These are phyloP conservation scores for Penicillium oxalicum DNA, from an alignment of 2,329 filamentous ascomycete species.

Conservation along the genomic window DNA sequence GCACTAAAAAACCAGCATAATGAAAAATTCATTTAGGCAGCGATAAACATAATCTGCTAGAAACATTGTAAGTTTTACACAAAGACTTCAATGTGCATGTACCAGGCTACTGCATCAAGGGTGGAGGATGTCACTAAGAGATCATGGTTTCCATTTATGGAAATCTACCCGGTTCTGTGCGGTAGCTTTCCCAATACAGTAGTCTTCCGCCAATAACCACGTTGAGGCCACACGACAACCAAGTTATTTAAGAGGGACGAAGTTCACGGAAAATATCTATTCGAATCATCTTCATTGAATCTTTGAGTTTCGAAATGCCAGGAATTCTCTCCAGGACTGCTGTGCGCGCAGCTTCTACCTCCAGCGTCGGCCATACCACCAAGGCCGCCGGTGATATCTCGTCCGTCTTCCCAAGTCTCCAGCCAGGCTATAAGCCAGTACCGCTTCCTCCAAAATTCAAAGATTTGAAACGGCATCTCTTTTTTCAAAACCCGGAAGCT, in stretches of 20 bases:
- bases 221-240: conserved; percentile 1
- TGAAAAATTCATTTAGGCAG: too few relatives aligned
- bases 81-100: too few relatives aligned
- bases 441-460: conserved; percentile 40
- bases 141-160: not conserved
- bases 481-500: conserved; percentile 36
- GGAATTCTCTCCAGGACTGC: conserved; percentile 21
- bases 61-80: too few relatives aligned
- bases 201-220: not conserved
- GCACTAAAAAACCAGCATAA: too few relatives aligned
- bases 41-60: too few relatives aligned
- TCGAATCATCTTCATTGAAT: not conserved
- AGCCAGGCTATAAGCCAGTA: conserved; percentile 38
- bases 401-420: conserved; percentile 44
- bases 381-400: conserved; percentile 45
- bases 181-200: conserved; percentile 1
- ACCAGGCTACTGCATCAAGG: not conserved
- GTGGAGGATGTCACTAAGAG: not conserved
- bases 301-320: conserved; percentile 21
- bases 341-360: conserved; percentile 26
- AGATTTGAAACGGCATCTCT: conserved; percentile 36
- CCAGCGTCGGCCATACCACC: conserved; percentile 31
- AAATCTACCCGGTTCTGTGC: not conserved
- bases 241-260: conserved; percentile 2
- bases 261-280: too few relatives aligned